These are phyloP conservation scores for Sanghuangporus baumii DNA, from an alignment of 1,284 basidiomycete genomes.

Conservation along the genomic window DNA sequence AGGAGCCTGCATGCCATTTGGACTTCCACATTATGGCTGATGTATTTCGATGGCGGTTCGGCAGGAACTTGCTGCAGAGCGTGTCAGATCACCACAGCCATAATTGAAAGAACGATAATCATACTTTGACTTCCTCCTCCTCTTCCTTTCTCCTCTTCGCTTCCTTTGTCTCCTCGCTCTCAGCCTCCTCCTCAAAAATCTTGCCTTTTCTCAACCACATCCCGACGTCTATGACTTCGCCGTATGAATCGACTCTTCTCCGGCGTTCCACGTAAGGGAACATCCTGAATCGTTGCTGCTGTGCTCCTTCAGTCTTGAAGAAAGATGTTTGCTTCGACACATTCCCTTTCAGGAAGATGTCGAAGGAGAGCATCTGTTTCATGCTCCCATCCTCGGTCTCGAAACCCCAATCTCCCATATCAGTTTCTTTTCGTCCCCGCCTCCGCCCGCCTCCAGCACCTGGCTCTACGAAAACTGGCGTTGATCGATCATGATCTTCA, in stretches of 20 bases:
- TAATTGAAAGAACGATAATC: conserved; percentile 14
- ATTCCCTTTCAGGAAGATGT: conserved; percentile 95
- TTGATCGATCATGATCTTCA: conserved; percentile 26
- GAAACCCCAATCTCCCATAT: conserved; percentile 60
- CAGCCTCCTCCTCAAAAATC: conserved; percentile 82
- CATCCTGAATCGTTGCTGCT: conserved; percentile 85
- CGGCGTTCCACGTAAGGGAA: conserved; percentile 96
- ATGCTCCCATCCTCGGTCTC: conserved; percentile 69
- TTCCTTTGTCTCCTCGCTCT: conserved; percentile 76
- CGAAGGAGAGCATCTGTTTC: conserved; percentile 79
- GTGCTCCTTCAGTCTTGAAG: conserved; percentile 69
- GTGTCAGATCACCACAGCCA: conserved; percentile 9
- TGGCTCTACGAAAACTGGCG: conserved; percentile 20
- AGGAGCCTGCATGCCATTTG: conserved; percentile 81
- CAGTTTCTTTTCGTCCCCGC: conserved; percentile 29
- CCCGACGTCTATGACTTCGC: conserved; percentile 90
- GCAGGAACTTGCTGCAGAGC: conserved; percentile 53
- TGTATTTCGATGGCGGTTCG: conserved; percentile 90
- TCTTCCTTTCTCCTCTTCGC: conserved; percentile 61
- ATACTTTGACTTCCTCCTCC: conserved; percentile 79
- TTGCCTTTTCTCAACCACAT: conserved; percentile 90
- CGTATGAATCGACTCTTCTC: conserved; percentile 89
- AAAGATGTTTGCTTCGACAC: conserved; percentile 78
- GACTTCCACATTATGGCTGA: conserved; percentile 69
- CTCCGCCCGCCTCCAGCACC: conserved; percentile 19